Conservation (phyloP, 163 green algal genomes). For the Picocystis sp. region DNA sequence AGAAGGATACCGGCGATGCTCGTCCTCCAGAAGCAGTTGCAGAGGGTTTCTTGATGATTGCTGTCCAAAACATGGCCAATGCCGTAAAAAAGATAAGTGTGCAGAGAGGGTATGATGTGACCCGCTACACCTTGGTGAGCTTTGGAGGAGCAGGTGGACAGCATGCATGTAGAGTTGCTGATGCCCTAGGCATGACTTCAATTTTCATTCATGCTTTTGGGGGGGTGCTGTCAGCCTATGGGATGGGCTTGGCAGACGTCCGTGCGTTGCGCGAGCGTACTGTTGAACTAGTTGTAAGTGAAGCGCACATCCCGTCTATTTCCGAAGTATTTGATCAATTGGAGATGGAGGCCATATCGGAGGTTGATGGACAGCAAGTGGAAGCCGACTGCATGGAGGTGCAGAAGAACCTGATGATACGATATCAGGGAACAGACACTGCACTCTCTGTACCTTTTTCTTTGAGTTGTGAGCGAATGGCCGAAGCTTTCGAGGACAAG, state of each 20-base stretch:
- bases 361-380: not conserved
- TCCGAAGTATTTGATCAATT: not conserved
- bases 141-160: slow-evolving; percentile 93
- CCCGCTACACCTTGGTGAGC: slow-evolving; percentile 70
- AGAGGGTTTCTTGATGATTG: slow-evolving; percentile 13
- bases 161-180: slow-evolving; percentile 88
- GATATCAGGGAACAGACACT: slow-evolving; percentile 4
- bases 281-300: not conserved
- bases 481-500: not conserved
- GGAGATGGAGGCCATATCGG: not conserved
- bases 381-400: slow-evolving; percentile 1
- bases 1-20: slow-evolving; percentile 14
- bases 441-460: slow-evolving; percentile 1
- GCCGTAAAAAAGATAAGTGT: slow-evolving; percentile 15
- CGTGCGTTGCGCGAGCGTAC: slow-evolving; percentile 2
- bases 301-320: not conserved
- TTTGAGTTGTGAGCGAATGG: not conserved
- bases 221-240: slow-evolving; percentile 82
- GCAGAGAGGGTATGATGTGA: slow-evolving; percentile 60
- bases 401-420: slow-evolving; percentile 1
- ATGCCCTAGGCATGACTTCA: slow-evolving; percentile 69
- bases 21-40: not conserved
- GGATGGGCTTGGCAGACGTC: slow-evolving; percentile 77
- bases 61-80: slow-evolving; percentile 18
- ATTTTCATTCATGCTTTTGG: slow-evolving; percentile 73